Conservation (phyloP, 257 asterid genomes). For the Solanum sitiens region DNA sequence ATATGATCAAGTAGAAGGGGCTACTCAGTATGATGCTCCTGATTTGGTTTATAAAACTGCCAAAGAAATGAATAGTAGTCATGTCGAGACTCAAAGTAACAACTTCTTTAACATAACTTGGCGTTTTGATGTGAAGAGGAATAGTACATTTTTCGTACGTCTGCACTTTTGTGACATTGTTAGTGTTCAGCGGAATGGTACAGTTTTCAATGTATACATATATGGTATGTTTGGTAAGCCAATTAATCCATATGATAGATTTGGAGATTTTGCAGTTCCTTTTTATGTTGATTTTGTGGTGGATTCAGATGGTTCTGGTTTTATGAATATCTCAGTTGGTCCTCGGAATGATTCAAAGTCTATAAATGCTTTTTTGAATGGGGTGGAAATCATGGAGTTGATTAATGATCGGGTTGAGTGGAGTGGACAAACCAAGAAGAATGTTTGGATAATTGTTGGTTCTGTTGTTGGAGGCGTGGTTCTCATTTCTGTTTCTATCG, state of each 20-base stretch:
- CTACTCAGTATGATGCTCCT: conserved; percentile 35
- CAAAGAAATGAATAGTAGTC: conserved; percentile 10
- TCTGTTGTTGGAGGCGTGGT: conserved; percentile 21
- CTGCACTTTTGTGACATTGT: conserved; percentile 53
- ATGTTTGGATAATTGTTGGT: conserved; percentile 11
- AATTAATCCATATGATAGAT: neutral
- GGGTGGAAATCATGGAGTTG: conserved; percentile 58
- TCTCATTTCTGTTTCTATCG: neutral
- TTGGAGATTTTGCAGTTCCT: conserved; percentile 2
- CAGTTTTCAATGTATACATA: conserved; percentile 15
- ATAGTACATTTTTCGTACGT: conserved; percentile 22
- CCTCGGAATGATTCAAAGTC: neutral
- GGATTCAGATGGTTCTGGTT: conserved; percentile 34
- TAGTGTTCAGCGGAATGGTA: neutral
- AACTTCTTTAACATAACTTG: conserved; percentile 21
- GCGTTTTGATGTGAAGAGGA: conserved; percentile 25
- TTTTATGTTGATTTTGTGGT: conserved; percentile 28
- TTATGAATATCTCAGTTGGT: conserved; percentile 34
- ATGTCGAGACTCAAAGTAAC: neutral
- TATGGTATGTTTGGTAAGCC: neutral
- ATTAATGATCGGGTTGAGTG: neutral
- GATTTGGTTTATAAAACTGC: conserved; percentile 37
- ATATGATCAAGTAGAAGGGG: neutral
- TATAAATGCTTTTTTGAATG: conserved; percentile 32
- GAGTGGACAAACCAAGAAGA: neutral